Percentiles rank a stretch among this genome's conserved stretches.
These are phyloP conservation scores for Penicillium soppii DNA, from an alignment of 495 filamentous ascomycete genomes.

Conservation along the genomic window DNA sequence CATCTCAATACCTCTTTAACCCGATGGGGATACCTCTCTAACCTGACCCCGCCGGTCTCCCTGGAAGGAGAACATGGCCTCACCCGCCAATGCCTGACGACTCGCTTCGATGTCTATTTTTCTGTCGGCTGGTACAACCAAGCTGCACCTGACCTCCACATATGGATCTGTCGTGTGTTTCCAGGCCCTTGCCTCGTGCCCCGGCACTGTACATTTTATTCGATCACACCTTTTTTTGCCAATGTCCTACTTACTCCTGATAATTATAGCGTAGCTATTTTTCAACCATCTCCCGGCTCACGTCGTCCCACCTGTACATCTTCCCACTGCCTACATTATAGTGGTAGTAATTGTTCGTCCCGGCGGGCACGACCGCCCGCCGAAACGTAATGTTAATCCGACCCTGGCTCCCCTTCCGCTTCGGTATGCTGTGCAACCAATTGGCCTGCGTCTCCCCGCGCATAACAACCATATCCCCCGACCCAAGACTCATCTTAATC, in stretches of 20 bases:
- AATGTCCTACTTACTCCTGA: background rate
- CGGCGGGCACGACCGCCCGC: slow-evolving; percentile 58
- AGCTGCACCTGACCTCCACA: too few species aligned
- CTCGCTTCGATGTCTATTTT: slow-evolving; percentile 7
- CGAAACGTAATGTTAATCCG: slow-evolving; percentile 77
- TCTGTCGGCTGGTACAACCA: slow-evolving; percentile 5
- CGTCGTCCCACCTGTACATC: slow-evolving; percentile 61
- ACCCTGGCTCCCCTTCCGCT: slow-evolving; percentile 59
- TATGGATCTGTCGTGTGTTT: too few species aligned
- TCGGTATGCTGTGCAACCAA: slow-evolving; percentile 76
- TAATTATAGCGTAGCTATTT: background rate
- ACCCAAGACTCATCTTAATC: slow-evolving; percentile 58
- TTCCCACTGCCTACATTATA: slow-evolving; percentile 73
- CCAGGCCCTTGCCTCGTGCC: background rate
- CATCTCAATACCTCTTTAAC: background rate
- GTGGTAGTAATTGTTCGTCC: slow-evolving; percentile 70
- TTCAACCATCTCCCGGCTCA: slow-evolving; percentile 51
- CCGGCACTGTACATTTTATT: slow-evolving; percentile 9
- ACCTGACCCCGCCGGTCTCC: background rate
- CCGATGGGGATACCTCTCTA: background rate
- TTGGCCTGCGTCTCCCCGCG: slow-evolving; percentile 63
- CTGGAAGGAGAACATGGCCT: background rate
- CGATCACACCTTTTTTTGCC: background rate
- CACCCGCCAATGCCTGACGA: slow-evolving; percentile 10
- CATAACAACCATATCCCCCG: slow-evolving; percentile 76